A percentile compares a stretch with the other conserved stretches of the same genome.
Evolutionary conservation across 805 yeast genomes (phyloP).

Genomic region (Zygotorulaspora danielsina): DNA sequence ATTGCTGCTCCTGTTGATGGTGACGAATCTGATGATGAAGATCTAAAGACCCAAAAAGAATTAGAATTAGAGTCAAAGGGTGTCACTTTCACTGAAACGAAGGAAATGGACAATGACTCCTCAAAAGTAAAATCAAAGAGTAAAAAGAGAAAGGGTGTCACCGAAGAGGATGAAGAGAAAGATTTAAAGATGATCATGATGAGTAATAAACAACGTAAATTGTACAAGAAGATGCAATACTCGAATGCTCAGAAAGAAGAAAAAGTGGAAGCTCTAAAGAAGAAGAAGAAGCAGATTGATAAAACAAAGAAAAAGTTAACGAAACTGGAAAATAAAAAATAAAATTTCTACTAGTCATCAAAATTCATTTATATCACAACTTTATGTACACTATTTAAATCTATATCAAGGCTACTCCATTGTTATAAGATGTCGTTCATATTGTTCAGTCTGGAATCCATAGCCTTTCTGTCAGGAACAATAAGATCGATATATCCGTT

Average conservation of each 20-base stretch:
- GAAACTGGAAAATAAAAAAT: conserved; percentile 26
- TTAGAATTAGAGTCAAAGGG: conserved; percentile 89
- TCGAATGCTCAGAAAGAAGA: conserved; percentile 79
- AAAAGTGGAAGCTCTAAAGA: conserved; percentile 61
- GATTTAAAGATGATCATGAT: conserved; percentile 94
- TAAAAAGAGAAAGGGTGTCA: conserved; percentile 38
- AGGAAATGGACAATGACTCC: conserved; percentile 40
- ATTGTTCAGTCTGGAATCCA: conserved; percentile 65
- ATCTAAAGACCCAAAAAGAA: conserved; percentile 65
- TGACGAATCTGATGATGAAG: conserved; percentile 54
- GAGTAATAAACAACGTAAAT: conserved; percentile 92
- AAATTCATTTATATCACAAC: conserved; percentile 1
- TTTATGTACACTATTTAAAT: conserved; percentile 13
- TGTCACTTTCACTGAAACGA: conserved; percentile 62
- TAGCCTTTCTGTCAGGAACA: conserved; percentile 71
- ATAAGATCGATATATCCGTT: conserved; percentile 62
- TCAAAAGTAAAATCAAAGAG: conserved; percentile 30
- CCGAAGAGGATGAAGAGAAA: conserved; percentile 68
- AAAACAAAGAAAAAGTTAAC: conserved; percentile 53
- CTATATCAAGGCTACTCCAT: conserved; percentile 3
- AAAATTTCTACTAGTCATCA: conserved; percentile 4
- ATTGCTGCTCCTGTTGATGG: conserved; percentile 33
- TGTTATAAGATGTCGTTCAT: conserved; percentile 12
- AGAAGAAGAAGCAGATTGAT: conserved; percentile 65
- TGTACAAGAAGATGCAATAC: conserved; percentile 92